These are phyloP conservation scores for Arthrobotrys iridis DNA, from an alignment of 2,329 filamentous ascomycete genomes.

Conservation along the genomic window DNA sequence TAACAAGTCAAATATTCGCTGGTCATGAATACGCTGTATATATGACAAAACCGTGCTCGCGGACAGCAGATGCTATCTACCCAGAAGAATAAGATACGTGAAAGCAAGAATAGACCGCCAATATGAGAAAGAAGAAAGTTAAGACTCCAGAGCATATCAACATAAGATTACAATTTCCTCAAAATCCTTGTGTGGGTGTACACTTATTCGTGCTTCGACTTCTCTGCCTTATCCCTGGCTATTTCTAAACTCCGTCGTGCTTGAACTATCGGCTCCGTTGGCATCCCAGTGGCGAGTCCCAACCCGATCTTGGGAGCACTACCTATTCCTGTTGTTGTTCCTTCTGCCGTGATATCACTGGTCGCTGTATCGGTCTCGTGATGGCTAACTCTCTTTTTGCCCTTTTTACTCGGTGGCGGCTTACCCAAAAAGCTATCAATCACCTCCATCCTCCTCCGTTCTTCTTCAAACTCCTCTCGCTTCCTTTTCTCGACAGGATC, in stretches of 20 bases:
- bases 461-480: constrained; percentile 35
- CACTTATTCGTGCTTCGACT: constrained; percentile 9
- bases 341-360: constrained; percentile 15
- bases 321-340: constrained; percentile 15
- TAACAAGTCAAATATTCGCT: neutral
- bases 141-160: neutral
- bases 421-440: constrained; percentile 50
- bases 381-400: constrained; percentile 5
- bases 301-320: constrained; percentile 23
- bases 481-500: constrained; percentile 23
- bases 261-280: constrained; percentile 6
- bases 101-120: too few species aligned
- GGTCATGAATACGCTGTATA: neutral
- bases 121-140: neutral
- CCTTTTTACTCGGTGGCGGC: neutral
- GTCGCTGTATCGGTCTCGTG: constrained; percentile 34
- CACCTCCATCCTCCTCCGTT: constrained; percentile 39
- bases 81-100: neutral
- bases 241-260: constrained; percentile 32
- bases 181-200: neutral
- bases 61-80: neutral
- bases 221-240: constrained; percentile 4
- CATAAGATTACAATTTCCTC: neutral
- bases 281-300: constrained; percentile 6
- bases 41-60: too few species aligned